A percentile compares a stretch with the other conserved stretches of the same genome.
phyloP scores from a whole-genome alignment of 176 grass and related monocot genomes.

The Otatea glauca region DNA sequence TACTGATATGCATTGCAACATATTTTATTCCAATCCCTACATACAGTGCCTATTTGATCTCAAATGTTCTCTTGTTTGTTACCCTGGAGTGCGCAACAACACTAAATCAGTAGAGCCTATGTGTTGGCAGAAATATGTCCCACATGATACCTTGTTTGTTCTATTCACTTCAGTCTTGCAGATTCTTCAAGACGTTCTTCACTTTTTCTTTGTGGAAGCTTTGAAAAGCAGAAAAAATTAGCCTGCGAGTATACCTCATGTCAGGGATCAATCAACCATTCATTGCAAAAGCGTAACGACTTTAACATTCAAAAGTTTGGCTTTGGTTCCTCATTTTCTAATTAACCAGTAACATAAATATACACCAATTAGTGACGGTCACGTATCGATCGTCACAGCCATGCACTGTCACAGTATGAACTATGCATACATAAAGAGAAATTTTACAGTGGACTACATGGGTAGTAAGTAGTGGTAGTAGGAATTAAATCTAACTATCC shows the following conservation, averaged over 20 bases:
- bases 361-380: not conserved
- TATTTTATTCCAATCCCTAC: not conserved
- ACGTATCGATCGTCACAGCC: not conserved
- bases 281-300: not conserved
- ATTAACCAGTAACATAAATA: not conserved
- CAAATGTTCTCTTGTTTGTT: not conserved
- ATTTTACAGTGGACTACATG: no score
- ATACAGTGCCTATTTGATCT: not conserved
- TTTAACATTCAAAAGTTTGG: not conserved
- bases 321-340: not conserved
- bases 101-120: not conserved
- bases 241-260: conserved; percentile 9
- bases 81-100: not conserved
- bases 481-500: no score
- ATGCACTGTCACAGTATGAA: not conserved
- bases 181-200: not conserved
- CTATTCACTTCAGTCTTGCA: not conserved
- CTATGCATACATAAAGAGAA: not conserved
- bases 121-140: not conserved
- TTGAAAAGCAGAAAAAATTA: conserved; percentile 18
- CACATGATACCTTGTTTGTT: conserved; percentile 35
- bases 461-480: no score
- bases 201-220: not conserved
- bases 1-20: not conserved
- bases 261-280: conserved; percentile 1